Evolutionary conservation across 2,329 filamentous ascomycete genomes (phyloP), one percentile per base, ranked within the genome.

Genomic region (Colletotrichum scovillei): DNA sequence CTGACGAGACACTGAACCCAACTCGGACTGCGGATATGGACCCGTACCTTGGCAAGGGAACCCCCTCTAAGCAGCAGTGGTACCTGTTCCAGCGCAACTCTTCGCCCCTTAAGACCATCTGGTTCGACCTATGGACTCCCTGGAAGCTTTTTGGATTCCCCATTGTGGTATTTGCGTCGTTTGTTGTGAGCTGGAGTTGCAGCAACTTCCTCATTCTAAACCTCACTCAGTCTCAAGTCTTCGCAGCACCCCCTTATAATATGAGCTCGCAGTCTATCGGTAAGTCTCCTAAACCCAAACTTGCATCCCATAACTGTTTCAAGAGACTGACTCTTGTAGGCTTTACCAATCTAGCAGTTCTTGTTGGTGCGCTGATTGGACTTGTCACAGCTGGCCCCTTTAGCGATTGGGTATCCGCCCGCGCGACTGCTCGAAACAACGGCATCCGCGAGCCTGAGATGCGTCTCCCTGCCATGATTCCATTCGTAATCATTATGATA

Each of bases 101-200:
- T 8, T 63, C 60, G 22, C 60, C 60, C 16, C 46, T 63, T 81
- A 85, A 2, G 82, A 88, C 75, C 84, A 82, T 26, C 82, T 92
- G 32, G 55, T 88, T 2, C 79, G 86, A 90, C 75, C 83, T 92
- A 26, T 91, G 87, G 86, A 85, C 89, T 8, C 91, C 91, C 0
- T 91, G 88, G 86, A 90, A 91, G 76, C 82, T 92, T 1, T 88
- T 91, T 77, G 76, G 84, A 0, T 92, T 90, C 79, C 91, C 91
- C 0, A 92, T 92, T 70, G 87, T 92, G 55, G 86, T 92, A 74
- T 90, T 91, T 70, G 85, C 90, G 1, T 86, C 88, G 19, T 92
- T 92, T 76, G 86, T 91, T 30, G 89, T 91, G 7, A 89, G 87
- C 28, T 92, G 89, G 75, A 69, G 46, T 26, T 62, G 26, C 46